Evolutionary conservation across 345 rosid genomes (phyloP).

Genomic region (Citrus reticulata): DNA sequence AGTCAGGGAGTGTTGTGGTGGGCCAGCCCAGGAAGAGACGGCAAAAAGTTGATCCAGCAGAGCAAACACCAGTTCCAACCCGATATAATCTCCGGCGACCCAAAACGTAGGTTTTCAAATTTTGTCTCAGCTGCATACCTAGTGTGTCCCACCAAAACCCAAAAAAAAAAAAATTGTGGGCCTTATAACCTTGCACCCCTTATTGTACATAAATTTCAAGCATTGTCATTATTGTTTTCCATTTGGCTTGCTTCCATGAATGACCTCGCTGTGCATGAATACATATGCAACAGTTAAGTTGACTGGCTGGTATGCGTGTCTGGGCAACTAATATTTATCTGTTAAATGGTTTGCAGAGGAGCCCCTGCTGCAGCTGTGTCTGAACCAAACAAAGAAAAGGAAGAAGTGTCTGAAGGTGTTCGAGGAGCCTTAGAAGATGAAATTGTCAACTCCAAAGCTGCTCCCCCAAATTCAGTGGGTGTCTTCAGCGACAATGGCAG

Average conservation of each 20-base stretch:
- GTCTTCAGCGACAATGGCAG: constrained; percentile 58
- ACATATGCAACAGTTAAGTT: neutral
- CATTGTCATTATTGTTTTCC: neutral
- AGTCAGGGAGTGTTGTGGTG: constrained; percentile 55
- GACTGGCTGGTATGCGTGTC: neutral
- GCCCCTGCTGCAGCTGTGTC: constrained; percentile 25
- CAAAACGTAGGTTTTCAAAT: constrained; percentile 46
- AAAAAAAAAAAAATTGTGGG: neutral
- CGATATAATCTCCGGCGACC: constrained; percentile 78
- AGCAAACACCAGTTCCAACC: constrained; percentile 35
- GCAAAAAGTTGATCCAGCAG: constrained; percentile 44
- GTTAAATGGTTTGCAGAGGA: constrained; percentile 35
- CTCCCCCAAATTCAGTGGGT: constrained; percentile 36
- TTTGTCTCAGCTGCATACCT: neutral
- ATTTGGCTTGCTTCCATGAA: neutral
- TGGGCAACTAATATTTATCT: neutral
- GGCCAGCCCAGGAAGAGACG: constrained; percentile 64
- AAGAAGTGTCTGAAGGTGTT: constrained; percentile 29
- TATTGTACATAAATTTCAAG: neutral
- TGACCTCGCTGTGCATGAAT: neutral
- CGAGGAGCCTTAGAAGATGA: constrained; percentile 31
- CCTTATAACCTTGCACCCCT: neutral
- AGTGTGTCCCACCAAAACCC: neutral
- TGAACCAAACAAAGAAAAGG: constrained; percentile 24
- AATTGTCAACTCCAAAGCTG: constrained; percentile 31